Base-by-base conservation (phyloP, 495 filamentous ascomycete genomes). In the Tuber magnatum region DNA sequence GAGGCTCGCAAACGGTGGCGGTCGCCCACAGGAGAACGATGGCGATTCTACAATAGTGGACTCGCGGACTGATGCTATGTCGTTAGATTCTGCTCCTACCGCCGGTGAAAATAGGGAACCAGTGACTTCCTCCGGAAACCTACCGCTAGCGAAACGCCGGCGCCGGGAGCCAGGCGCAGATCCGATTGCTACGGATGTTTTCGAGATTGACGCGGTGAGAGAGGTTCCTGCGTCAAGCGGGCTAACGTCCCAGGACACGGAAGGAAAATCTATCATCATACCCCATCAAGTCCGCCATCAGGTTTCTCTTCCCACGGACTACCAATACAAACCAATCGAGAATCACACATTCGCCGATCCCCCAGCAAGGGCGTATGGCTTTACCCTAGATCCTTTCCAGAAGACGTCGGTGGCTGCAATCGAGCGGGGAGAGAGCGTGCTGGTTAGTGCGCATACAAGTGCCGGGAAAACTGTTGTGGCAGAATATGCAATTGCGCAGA, bases 251-350 rank as follows among this genome's bases (percentile, higher is more conserved):
- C 79, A 82, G 68, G 80, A 83, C 48, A 83, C 77, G 10, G 82
- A 83, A 72, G 82, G 79, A 24, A 78, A 91, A 75, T 89, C 92
- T 28, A 89, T 99, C 69, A 89, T 94, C 39, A 85, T 99, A 38
- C 94, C 92, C 24, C 96, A 98, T 85, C 97, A 99, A 86, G 94
- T 99, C 78, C 93, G 96, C 82, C 95, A 99, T 88, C 94, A 99
- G 84, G 95, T 97, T 76, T 93, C 95, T 40, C 87, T 97, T 44
- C 95, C 95, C 1, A 93, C 93, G 6, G 92, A 94, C 82, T 97
- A 97, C 86, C 90, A 92, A 76, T 99, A 98, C 83, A 87, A 94
- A 40, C 95, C 94, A 20, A 92, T 99, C 72, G 94, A 93, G 12
- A 86, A 97, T 84, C 95, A 99, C 86, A 92, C 92, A 82, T 85